Evolutionary conservation across 2,329 filamentous ascomycete species (phyloP).

Genomic region (Xylariaceae sp.): DNA sequence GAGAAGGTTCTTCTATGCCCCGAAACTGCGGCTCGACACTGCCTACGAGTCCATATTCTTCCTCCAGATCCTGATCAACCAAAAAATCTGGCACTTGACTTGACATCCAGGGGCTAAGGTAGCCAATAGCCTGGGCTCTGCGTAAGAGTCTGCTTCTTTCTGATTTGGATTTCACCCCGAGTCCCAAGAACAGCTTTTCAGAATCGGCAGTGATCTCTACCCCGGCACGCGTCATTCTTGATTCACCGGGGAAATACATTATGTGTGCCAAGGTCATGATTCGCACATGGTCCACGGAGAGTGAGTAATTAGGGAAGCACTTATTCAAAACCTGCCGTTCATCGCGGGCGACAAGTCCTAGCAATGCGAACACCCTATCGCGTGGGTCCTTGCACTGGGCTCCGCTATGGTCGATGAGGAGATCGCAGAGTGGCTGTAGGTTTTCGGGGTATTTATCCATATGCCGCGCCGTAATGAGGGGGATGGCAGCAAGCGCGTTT

Average conservation of each 20-base stretch:
- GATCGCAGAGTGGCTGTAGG: background rate
- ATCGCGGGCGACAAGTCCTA: background rate
- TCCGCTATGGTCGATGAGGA: conserved; percentile 2
- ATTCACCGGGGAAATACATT: too few relatives aligned
- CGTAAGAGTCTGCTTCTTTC: too few relatives aligned
- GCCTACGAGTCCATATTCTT: too few relatives aligned
- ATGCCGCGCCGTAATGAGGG: background rate
- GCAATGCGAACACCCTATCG: conserved; percentile 2
- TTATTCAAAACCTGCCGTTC: background rate
- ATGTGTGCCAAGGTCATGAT: conserved; percentile 1
- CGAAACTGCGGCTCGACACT: too few relatives aligned
- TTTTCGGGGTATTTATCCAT: background rate
- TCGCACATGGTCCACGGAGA: background rate
- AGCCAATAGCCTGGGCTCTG: too few relatives aligned
- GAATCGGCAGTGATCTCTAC: background rate
- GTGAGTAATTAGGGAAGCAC: conserved; percentile 2
- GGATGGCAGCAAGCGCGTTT: background rate
- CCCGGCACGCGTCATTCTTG: background rate
- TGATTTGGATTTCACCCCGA: conserved; percentile 9
- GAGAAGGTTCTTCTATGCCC: too few relatives aligned
- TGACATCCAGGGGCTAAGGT: too few relatives aligned
- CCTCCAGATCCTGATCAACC: too few relatives aligned
- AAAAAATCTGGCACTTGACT: too few relatives aligned
- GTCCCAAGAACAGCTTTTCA: background rate
- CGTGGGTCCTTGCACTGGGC: conserved; percentile 8